Evolutionary conservation across 176 grass and related monocot genomes (phyloP).

Genomic region (Aegilops umbellulata): DNA sequence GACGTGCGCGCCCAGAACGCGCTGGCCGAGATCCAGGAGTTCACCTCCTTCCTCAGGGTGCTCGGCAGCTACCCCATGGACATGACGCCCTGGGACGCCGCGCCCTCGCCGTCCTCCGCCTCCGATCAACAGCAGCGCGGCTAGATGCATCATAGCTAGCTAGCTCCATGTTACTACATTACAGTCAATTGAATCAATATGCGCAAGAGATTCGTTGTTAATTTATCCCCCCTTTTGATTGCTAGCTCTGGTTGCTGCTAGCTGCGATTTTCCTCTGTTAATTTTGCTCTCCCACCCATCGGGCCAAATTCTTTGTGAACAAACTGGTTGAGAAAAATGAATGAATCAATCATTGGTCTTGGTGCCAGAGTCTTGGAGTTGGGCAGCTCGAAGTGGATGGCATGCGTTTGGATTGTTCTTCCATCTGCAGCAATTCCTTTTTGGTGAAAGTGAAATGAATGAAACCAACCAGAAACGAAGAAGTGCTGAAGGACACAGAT

Average conservation of each 20-base stretch:
- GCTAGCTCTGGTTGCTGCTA: not conserved
- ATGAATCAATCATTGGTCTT: too few species aligned
- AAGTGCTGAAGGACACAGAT: not conserved
- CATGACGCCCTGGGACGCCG: constrained; percentile 64
- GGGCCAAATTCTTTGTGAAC: not conserved
- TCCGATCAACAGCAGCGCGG: not conserved
- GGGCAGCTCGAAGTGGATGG: too few species aligned
- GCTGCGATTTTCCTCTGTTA: not conserved
- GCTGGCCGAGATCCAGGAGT: constrained; percentile 91
- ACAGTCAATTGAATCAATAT: too few species aligned
- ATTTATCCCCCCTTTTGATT: not conserved
- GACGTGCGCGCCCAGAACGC: constrained; percentile 87
- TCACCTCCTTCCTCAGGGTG: constrained; percentile 86
- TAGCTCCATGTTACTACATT: too few species aligned
- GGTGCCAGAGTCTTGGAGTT: too few species aligned
- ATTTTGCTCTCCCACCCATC: not conserved
- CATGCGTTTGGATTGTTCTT: not conserved
- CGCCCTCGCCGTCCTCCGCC: not conserved
- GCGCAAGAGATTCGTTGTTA: not conserved
- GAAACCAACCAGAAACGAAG: not conserved
- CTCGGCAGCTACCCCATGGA: constrained; percentile 98
- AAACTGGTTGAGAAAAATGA: not conserved
- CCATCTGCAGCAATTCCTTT: not conserved
- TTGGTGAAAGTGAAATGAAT: not conserved
- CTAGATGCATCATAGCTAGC: not conserved